Conservation (phyloP, 139 green algal species). For the Auxenochlorella pyrenoidosa region DNA sequence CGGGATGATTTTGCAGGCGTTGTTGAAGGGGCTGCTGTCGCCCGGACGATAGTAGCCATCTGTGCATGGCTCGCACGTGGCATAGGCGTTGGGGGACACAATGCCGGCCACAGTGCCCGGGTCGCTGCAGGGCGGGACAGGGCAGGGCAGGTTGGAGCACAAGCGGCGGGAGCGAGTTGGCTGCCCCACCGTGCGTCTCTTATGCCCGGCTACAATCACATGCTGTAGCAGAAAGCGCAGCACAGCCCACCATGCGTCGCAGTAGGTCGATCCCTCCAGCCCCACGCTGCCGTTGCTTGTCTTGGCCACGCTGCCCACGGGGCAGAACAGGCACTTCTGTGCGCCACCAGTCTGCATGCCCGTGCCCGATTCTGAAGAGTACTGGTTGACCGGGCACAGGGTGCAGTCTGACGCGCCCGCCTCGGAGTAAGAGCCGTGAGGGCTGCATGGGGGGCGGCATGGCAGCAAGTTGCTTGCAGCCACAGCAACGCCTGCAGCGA, state of each 20-base stretch:
- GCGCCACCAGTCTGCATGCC: neutral
- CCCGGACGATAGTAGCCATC: conserved; percentile 29
- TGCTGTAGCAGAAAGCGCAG: no score
- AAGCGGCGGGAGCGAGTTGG: no score
- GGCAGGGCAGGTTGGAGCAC: no score
- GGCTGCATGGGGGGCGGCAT: neutral
- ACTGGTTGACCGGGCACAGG: conserved; percentile 16
- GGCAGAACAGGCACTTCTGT: conserved; percentile 20
- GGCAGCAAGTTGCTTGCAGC: no score
- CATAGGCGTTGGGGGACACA: neutral
- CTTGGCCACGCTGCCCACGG: neutral
- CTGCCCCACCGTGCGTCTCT: no score
- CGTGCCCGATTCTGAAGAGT: neutral
- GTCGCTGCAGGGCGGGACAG: neutral
- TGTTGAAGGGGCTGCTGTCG: neutral
- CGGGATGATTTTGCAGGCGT: conserved; percentile 11
- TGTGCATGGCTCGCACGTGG: neutral
- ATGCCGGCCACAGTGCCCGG: neutral
- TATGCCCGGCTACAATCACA: no score
- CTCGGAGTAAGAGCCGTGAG: neutral
- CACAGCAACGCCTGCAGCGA: no score
- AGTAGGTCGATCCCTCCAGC: neutral
- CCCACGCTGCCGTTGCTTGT: neutral
- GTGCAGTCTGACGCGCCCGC: neutral
- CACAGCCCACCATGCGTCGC: conserved; percentile 6